Conservation (phyloP, 2,329 filamentous ascomycete genomes). For the Phyllosticta capitalensis region DNA sequence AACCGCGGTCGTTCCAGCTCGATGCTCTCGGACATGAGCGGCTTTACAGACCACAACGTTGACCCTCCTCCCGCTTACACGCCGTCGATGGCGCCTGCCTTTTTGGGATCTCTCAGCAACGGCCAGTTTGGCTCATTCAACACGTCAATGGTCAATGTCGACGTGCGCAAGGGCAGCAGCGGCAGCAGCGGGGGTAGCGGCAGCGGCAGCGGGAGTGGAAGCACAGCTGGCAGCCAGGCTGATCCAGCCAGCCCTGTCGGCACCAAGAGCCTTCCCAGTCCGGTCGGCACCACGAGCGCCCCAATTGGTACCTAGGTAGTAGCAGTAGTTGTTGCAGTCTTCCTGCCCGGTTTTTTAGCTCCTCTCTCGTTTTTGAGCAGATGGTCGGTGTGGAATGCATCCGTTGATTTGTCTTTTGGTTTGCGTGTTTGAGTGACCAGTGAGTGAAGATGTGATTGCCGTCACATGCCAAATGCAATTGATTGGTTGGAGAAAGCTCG, state of each 20-base stretch:
- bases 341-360: background rate
- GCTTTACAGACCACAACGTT: conserved; percentile 40
- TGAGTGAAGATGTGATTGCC: background rate
- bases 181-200: conserved; percentile 31
- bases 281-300: conserved; percentile 1
- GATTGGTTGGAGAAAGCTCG: background rate
- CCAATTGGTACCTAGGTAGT: conserved; percentile 2
- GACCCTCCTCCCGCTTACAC: conserved; percentile 20
- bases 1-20: conserved; percentile 41
- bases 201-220: conserved; percentile 32
- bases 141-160: conserved; percentile 5
- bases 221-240: conserved; percentile 24
- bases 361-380: background rate
- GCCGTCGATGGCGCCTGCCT: conserved; percentile 22
- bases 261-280: conserved; percentile 5
- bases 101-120: conserved; percentile 28
- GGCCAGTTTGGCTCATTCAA: conserved; percentile 4
- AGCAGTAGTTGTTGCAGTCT: background rate
- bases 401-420: conserved; percentile 8
- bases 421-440: background rate
- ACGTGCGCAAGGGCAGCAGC: conserved; percentile 36
- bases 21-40: conserved; percentile 43
- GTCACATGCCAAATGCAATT: background rate
- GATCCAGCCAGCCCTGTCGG: conserved; percentile 29
- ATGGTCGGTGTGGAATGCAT: conserved; percentile 9